Percentiles rank a stretch among this genome's conserved stretches.
Evolutionary conservation across 192 early-diverging fungal genomes (phyloP).

Genomic region (Coemansia umbellata): DNA sequence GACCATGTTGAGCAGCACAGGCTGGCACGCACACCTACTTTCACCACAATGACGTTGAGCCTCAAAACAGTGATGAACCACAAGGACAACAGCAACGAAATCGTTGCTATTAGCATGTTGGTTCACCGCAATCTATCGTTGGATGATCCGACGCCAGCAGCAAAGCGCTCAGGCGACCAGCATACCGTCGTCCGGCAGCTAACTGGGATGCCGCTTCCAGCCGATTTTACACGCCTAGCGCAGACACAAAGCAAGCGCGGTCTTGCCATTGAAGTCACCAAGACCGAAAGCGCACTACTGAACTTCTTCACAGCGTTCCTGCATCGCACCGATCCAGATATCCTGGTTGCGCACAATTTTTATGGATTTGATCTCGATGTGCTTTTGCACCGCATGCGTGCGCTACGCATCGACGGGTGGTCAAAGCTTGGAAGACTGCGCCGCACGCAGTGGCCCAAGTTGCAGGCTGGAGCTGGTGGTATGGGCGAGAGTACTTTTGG

Average conservation of each 20-base stretch:
- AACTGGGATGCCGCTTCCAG: slow-evolving; percentile 68
- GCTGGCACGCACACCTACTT: slow-evolving; percentile 60
- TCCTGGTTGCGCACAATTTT: slow-evolving; percentile 96
- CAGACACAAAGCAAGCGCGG: slow-evolving; percentile 34
- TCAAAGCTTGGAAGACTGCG: slow-evolving; percentile 82
- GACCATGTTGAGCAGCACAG: slow-evolving; percentile 35
- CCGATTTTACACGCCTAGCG: slow-evolving; percentile 66
- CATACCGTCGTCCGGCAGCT: slow-evolving; percentile 74
- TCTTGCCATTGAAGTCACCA: slow-evolving; percentile 56
- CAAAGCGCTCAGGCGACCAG: slow-evolving; percentile 47
- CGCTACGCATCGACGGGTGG: slow-evolving; percentile 75
- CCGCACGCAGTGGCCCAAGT: slow-evolving; percentile 77
- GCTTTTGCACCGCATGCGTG: slow-evolving; percentile 89
- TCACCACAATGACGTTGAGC: slow-evolving; percentile 84
- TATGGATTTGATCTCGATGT: slow-evolving; percentile 93
- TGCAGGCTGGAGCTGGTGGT: slow-evolving; percentile 78
- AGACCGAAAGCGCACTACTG: slow-evolving; percentile 74
- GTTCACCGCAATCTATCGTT: slow-evolving; percentile 67
- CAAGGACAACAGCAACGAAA: slow-evolving; percentile 82
- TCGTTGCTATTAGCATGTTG: slow-evolving; percentile 70
- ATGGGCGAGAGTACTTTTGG: slow-evolving; percentile 70
- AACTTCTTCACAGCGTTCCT: slow-evolving; percentile 73
- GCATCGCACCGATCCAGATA: slow-evolving; percentile 80
- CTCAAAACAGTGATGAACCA: slow-evolving; percentile 81
- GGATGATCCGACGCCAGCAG: slow-evolving; percentile 54